Evolutionary conservation across 768 basidiomycete species (phyloP).

Genomic region (Porphyrellus cyaneotinctus): DNA sequence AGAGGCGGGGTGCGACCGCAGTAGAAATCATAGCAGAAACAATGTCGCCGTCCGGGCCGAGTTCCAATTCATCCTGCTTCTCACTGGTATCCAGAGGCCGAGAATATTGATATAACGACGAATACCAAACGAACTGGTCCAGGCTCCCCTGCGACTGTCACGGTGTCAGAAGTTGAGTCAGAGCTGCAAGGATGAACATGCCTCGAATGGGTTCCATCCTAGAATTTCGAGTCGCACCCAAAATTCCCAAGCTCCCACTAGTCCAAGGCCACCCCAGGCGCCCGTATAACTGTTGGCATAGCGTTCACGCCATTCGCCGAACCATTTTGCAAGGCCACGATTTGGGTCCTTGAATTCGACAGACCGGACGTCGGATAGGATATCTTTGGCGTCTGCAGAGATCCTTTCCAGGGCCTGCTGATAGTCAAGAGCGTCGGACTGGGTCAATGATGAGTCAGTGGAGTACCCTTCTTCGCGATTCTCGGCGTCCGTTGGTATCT

Average conservation of each 20-base stretch:
- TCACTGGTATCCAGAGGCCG: conserved; percentile 39
- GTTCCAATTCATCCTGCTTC: conserved; percentile 48
- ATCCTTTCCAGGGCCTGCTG: conserved; percentile 55
- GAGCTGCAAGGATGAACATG: conserved; percentile 30
- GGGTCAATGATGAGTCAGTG: conserved; percentile 72
- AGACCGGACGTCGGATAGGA: conserved; percentile 79
- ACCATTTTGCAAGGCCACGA: conserved; percentile 62
- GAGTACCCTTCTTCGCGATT: conserved; percentile 74
- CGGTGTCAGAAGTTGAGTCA: conserved; percentile 2
- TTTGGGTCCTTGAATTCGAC: conserved; percentile 81
- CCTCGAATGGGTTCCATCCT: conserved; percentile 86
- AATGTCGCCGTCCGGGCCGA: conserved; percentile 83
- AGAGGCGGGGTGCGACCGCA: conserved; percentile 69
- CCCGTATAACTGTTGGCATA: conserved; percentile 80
- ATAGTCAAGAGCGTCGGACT: conserved; percentile 69
- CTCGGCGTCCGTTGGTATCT: conserved; percentile 25
- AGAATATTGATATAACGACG: conserved; percentile 73
- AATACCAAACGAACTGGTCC: conserved; percentile 84
- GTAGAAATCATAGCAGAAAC: conserved; percentile 87
- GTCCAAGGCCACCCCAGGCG: conserved; percentile 86
- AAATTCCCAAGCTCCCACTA: conserved; percentile 91
- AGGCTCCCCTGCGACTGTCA: conserved; percentile 50
- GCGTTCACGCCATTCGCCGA: conserved; percentile 68
- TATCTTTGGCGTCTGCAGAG: conserved; percentile 42
- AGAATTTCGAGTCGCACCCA: conserved; percentile 85